Percentiles rank a stretch among this genome's conserved stretches.
These are phyloP conservation scores for Pythium aquatile DNA, from an alignment of 352 stramenopile species.

Conservation along the genomic window DNA sequence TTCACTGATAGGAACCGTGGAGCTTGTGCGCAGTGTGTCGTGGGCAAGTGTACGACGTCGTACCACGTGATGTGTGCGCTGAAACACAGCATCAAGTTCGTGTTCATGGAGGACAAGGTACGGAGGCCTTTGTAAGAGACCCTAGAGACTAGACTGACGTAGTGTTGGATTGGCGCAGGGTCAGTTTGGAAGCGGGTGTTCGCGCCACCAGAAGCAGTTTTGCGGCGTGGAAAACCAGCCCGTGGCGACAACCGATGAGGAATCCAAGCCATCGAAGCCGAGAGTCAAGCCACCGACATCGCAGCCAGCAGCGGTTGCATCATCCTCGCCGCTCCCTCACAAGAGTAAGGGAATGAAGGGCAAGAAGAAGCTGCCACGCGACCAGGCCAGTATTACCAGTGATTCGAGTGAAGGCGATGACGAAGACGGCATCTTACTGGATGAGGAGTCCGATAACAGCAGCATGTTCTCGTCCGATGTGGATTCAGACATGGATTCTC, in stretches of 20 bases:
- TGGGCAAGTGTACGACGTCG: conserved; percentile 67
- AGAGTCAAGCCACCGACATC: conserved; percentile 21
- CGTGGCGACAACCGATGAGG: conserved; percentile 21
- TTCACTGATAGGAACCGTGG: conserved; percentile 48
- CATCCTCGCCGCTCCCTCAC: conserved; percentile 4
- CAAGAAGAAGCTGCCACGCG: conserved; percentile 27
- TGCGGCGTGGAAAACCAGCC: conserved; percentile 33
- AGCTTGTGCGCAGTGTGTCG: conserved; percentile 65
- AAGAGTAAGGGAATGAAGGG: conserved; percentile 6
- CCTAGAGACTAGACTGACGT: not conserved
- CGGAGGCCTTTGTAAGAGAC: not conserved
- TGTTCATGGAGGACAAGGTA: conserved; percentile 62
- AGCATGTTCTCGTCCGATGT: conserved; percentile 26
- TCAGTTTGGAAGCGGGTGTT: conserved; percentile 65
- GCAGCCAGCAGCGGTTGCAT: not conserved
- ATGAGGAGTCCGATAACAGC: conserved; percentile 28
- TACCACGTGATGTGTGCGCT: conserved; percentile 75
- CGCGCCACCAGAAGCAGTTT: conserved; percentile 60
- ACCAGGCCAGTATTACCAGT: conserved; percentile 38
- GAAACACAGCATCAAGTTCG: conserved; percentile 55
- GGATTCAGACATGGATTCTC: conserved; percentile 18
- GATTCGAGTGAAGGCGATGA: conserved; percentile 28
- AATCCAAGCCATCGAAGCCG: conserved; percentile 1
- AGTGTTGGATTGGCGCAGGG: conserved; percentile 22
- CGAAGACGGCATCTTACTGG: conserved; percentile 22